These are phyloP conservation scores for Syncephalastrum sp. DNA, from an alignment of 371 early-diverging fungal genomes.

Conservation along the genomic window DNA sequence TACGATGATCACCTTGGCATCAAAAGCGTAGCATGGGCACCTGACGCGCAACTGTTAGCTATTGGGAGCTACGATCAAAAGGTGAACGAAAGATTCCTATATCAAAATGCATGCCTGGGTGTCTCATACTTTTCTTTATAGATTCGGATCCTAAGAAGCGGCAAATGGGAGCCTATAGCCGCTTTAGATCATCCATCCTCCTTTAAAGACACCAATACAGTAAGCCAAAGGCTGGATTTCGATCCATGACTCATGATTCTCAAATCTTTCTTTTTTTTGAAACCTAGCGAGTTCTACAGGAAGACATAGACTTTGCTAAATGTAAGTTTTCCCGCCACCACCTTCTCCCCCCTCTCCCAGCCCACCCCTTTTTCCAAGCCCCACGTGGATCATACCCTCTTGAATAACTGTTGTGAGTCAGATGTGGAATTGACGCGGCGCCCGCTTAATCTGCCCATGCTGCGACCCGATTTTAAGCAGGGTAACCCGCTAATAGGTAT, in stretches of 20 bases:
- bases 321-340: neutral
- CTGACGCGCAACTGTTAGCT: slow-evolving; percentile 72
- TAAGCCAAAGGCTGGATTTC: neutral
- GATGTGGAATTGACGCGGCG: slow-evolving; percentile 22
- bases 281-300: slow-evolving; percentile 19
- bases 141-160: slow-evolving; percentile 37
- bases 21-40: slow-evolving; percentile 70
- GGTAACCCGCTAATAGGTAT: slow-evolving; percentile 63
- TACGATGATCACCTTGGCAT: slow-evolving; percentile 73
- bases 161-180: slow-evolving; percentile 49
- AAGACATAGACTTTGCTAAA: slow-evolving; percentile 8
- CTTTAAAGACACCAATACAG: neutral
- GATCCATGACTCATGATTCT: slow-evolving; percentile 1
- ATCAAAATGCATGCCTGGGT: neutral
- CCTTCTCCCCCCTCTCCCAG: neutral
- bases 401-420: neutral
- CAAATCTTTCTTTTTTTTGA: slow-evolving; percentile 13
- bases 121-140: slow-evolving; percentile 8
- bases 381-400: slow-evolving; percentile 11
- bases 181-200: no score
- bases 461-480: slow-evolving; percentile 58
- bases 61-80: slow-evolving; percentile 78
- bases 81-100: slow-evolving; percentile 30
- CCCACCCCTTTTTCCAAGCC: neutral
- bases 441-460: slow-evolving; percentile 42